These are phyloP conservation scores for Myxozyma nipponensis DNA, from an alignment of 805 yeast species.

Conservation along the genomic window DNA sequence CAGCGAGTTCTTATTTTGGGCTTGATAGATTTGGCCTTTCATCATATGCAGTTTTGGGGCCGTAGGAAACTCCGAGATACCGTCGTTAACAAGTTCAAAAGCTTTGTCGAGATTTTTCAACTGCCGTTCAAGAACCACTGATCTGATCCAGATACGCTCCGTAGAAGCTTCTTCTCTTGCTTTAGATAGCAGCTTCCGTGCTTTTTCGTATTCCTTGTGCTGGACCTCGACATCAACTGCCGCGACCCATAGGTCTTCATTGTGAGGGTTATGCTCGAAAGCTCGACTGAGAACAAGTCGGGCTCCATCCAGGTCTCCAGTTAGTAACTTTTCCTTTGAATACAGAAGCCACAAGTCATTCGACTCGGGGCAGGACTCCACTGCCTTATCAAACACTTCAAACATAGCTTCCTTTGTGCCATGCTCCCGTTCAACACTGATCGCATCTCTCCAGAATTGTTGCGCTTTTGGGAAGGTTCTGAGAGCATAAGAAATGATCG, in stretches of 20 bases:
- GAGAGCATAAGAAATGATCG: slow-evolving; percentile 48
- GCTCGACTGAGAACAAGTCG: slow-evolving; percentile 52
- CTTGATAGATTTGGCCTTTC: slow-evolving; percentile 52
- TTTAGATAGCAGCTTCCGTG: slow-evolving; percentile 39
- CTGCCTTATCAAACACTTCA: slow-evolving; percentile 52
- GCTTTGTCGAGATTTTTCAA: slow-evolving; percentile 40
- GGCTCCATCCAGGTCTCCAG: slow-evolving; percentile 50
- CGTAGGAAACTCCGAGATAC: slow-evolving; percentile 47
- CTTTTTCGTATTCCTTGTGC: slow-evolving; percentile 39
- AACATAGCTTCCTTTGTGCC: slow-evolving; percentile 37
- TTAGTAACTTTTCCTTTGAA: slow-evolving; percentile 53
- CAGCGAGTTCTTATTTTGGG: slow-evolving; percentile 33
- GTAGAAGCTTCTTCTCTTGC: slow-evolving; percentile 43
- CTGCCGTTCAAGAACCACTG: slow-evolving; percentile 50
- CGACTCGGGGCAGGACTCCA: slow-evolving; percentile 46
- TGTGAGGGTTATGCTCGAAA: slow-evolving; percentile 42
- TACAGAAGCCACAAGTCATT: slow-evolving; percentile 61
- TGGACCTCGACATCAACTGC: slow-evolving; percentile 60
- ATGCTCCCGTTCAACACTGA: slow-evolving; percentile 34
- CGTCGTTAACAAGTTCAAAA: slow-evolving; percentile 43
- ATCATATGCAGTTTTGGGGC: slow-evolving; percentile 57
- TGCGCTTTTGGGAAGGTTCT: slow-evolving; percentile 45
- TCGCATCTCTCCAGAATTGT: slow-evolving; percentile 30
- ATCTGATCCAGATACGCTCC: slow-evolving; percentile 59
- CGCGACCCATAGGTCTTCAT: slow-evolving; percentile 65